A percentile compares a stretch with the other conserved stretches of the same genome.
Conservation (phyloP, 2,329 filamentous ascomycete genomes). For the Pyrenophora tritici-repentis region DNA sequence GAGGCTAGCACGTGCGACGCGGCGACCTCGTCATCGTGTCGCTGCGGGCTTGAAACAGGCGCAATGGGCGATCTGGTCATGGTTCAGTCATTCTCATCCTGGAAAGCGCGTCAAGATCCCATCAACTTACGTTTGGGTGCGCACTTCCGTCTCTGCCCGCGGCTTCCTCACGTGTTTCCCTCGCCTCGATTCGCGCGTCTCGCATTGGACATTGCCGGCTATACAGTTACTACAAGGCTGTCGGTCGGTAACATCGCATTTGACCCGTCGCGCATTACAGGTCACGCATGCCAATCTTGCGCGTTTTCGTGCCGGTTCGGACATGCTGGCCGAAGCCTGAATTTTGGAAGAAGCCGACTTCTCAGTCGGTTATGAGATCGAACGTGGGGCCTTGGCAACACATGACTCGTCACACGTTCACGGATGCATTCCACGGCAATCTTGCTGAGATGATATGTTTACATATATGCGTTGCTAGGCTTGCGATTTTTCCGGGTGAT, state of each 20-base stretch:
- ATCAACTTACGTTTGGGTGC: constrained; percentile 22
- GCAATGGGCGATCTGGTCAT: neutral
- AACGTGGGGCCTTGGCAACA: constrained; percentile 18
- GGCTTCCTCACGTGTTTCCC: constrained; percentile 48
- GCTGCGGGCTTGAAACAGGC: constrained; percentile 18
- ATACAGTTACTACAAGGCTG: constrained; percentile 53
- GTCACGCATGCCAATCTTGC: constrained; percentile 52
- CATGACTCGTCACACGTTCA: neutral
- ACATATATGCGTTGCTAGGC: no score
- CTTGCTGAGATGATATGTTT: neutral
- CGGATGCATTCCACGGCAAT: neutral
- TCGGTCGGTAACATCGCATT: constrained; percentile 53
- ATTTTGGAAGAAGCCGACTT: constrained; percentile 22
- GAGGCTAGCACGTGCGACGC: constrained; percentile 39
- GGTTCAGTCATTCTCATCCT: neutral
- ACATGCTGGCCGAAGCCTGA: constrained; percentile 20
- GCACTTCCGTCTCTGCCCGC: constrained; percentile 23
- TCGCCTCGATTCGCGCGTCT: constrained; percentile 50
- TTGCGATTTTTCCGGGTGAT: neutral
- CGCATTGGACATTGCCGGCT: constrained; percentile 45
- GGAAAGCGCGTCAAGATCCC: no score
- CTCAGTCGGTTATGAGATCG: constrained; percentile 30
- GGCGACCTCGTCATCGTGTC: constrained; percentile 35
- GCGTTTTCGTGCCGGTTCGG: constrained; percentile 36
- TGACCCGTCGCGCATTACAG: constrained; percentile 53